phyloP scores from a whole-genome alignment of 2,329 filamentous ascomycete species.

The Neofusicoccum umdonicola region DNA sequence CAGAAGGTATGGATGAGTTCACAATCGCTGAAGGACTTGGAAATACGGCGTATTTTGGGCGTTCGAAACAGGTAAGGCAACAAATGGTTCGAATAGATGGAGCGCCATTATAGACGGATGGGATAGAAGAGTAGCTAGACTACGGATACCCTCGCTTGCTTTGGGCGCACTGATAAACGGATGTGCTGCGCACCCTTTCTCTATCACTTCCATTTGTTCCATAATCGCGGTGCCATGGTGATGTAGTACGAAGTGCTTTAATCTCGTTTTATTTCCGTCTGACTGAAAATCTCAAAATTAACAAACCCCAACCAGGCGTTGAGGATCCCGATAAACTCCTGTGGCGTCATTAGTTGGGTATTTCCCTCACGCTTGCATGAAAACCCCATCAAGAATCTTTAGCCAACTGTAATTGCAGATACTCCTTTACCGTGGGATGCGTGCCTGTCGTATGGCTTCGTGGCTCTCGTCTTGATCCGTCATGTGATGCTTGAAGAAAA shows the following conservation, averaged over 20 bases:
- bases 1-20: background rate
- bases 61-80: background rate
- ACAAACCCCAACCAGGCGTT: too few relatives aligned
- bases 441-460: slow-evolving; percentile 10
- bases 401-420: background rate
- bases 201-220: too few relatives aligned
- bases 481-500: background rate
- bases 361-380: background rate
- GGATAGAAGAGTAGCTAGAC: background rate
- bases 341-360: background rate
- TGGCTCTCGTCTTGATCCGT: background rate
- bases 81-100: background rate
- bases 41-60: too few relatives aligned
- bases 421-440: slow-evolving; percentile 44
- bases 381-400: background rate
- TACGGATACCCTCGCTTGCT: background rate
- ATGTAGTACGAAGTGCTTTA: too few relatives aligned
- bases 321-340: too few relatives aligned
- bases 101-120: background rate
- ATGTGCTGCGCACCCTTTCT: too few relatives aligned
- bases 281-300: too few relatives aligned
- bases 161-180: too few relatives aligned
- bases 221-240: too few relatives aligned
- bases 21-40: too few relatives aligned
- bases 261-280: too few relatives aligned